A percentile compares a stretch with the other conserved stretches of the same genome.
These are phyloP conservation scores for Phaeosphaeriaceae sp. DNA, from an alignment of 2,329 filamentous ascomycete genomes.

Conservation along the genomic window DNA sequence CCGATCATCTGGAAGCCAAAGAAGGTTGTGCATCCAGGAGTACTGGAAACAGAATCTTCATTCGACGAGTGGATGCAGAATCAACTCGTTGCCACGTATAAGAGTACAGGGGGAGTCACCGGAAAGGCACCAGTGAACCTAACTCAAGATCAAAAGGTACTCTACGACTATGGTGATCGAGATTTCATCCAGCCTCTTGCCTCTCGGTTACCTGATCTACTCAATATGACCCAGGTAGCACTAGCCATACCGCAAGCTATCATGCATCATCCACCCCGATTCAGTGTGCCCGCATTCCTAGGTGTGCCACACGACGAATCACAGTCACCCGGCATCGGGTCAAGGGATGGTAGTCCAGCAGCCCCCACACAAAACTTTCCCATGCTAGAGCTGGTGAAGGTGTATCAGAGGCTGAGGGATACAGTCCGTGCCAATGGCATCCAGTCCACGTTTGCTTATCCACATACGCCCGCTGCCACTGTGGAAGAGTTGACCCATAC, in stretches of 20 bases:
- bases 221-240: constrained; percentile 28
- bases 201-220: constrained; percentile 46
- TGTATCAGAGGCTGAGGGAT: constrained; percentile 64
- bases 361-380: constrained; percentile 26
- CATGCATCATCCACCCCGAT: constrained; percentile 25
- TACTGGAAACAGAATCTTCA: constrained; percentile 63
- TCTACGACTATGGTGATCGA: constrained; percentile 59
- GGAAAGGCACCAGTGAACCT: constrained; percentile 34
- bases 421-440: constrained; percentile 62
- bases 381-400: constrained; percentile 58
- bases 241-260: constrained; percentile 27
- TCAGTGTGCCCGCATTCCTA: constrained; percentile 42
- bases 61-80: constrained; percentile 75
- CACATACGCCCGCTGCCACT: constrained; percentile 46
- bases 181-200: constrained; percentile 60
- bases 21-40: constrained; percentile 80
- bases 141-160: constrained; percentile 55
- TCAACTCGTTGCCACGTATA: constrained; percentile 61
- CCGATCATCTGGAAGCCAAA: constrained; percentile 95
- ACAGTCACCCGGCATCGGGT: constrained; percentile 27
- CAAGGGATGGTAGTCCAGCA: constrained; percentile 29
- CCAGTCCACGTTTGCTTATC: constrained; percentile 54
- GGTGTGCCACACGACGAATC: constrained; percentile 31
- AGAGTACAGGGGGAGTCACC: constrained; percentile 46
- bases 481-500: constrained; percentile 58